These are phyloP conservation scores for Camellia sinensis DNA, from an alignment of 148 eudicot genomes.

Conservation along the genomic window DNA sequence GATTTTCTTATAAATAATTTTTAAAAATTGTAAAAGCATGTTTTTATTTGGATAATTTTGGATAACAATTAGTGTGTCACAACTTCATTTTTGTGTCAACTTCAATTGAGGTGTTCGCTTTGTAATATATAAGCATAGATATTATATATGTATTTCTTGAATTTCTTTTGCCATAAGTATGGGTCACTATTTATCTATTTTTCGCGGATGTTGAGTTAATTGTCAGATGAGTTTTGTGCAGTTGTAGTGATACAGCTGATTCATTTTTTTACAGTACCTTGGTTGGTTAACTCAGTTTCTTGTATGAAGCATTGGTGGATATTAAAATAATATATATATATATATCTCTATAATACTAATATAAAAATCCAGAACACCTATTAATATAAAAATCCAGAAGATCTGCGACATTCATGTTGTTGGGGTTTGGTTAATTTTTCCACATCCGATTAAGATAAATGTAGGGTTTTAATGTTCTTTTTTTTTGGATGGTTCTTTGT, in stretches of 20 bases:
- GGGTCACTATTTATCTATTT: no score
- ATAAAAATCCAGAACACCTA: no score
- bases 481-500: neutral
- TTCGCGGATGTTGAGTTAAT: neutral
- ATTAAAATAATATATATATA: neutral
- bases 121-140: no score
- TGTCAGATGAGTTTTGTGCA: neutral
- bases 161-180: neutral
- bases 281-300: neutral
- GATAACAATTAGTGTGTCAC: no score
- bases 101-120: no score
- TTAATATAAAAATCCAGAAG: no score
- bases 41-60: no score
- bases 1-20: no score
- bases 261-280: neutral
- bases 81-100: no score
- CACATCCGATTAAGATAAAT: neutral
- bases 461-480: neutral
- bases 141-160: no score
- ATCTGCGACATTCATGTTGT: neutral
- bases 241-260: neutral
- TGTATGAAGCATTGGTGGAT: neutral
- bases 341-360: no score
- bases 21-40: no score
- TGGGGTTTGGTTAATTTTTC: neutral